Conservation (phyloP, 768 basidiomycete genomes). For the Rhizopogon vinicolor region DNA sequence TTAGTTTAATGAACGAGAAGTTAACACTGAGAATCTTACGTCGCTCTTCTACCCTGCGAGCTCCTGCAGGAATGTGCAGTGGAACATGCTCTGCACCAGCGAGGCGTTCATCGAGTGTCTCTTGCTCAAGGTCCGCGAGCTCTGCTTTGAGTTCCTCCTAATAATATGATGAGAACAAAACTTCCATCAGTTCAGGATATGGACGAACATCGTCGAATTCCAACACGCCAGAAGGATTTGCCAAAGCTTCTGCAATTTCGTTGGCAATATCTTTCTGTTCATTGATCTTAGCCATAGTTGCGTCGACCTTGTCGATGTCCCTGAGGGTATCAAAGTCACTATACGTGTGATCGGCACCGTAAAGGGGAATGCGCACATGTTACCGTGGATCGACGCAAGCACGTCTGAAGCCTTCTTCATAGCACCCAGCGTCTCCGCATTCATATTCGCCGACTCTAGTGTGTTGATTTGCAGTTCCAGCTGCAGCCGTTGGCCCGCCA, state of each 20-base stretch:
- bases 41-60: slow-evolving; percentile 40
- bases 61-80: slow-evolving; percentile 69
- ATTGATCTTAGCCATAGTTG: slow-evolving; percentile 79
- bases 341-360: background rate
- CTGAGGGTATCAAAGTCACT: slow-evolving; percentile 31
- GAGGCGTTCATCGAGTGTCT: slow-evolving; percentile 79
- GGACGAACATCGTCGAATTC: slow-evolving; percentile 68
- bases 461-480: slow-evolving; percentile 97
- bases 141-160: slow-evolving; percentile 79
- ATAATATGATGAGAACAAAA: background rate
- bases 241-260: slow-evolving; percentile 88
- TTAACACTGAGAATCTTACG: background rate
- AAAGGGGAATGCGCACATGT: slow-evolving; percentile 60
- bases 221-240: slow-evolving; percentile 59
- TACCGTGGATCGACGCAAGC: slow-evolving; percentile 84
- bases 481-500: slow-evolving; percentile 83
- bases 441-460: slow-evolving; percentile 94
- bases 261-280: slow-evolving; percentile 91
- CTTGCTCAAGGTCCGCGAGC: slow-evolving; percentile 84
- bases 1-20: background rate
- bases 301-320: slow-evolving; percentile 84
- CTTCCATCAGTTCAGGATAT: background rate
- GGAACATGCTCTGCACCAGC: slow-evolving; percentile 88
- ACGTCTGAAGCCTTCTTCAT: slow-evolving; percentile 96
- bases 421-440: slow-evolving; percentile 93